Evolutionary conservation across 2,329 filamentous ascomycete species (phyloP), one percentile per base, ranked within the genome.

Genomic region (Torrubiella hemipterigena): DNA sequence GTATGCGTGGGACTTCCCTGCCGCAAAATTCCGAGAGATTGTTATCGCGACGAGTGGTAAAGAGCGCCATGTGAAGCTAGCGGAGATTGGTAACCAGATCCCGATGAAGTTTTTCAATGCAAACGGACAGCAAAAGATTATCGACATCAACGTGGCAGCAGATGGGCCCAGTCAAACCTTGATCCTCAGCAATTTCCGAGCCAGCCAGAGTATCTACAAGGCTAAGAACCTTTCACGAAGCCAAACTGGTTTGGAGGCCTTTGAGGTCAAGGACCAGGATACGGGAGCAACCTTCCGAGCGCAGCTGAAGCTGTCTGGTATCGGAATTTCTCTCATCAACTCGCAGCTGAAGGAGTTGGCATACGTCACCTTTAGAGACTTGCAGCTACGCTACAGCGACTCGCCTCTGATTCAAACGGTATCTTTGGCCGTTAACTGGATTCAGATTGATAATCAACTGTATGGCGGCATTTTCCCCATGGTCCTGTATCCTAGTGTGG

Each of bases 391-490:
- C 38, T 94, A 91, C 55, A 85, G 77, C 34, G 91, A 98, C 48
- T 96, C 91, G n/a, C 73, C 77, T 13, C 64, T 95, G 12, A 94
- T 94, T 49, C 91, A 98, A 56, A 96, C 86, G 1, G 59, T 95
- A 38, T 89, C 84, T 29, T 65, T 91, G 30, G 83, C 85, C 0
- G 80, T 96, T 51, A 96, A 98, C 55, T 98, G 93, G 93, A 91
- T 98, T 17, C 91, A 98, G 56, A 83, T 98, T 44, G 91, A 98
- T 57, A 98, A 98, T 46, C 91, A 98, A 55, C 73, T 98, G 11
- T 98, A 98, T 48, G 93, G 93, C 17, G 91, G 93, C 17, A 87
- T 98, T 44, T 98, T 98, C 67, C 91, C 91, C 0, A 93, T 98
- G 59, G 76, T 98, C 18, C 67, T 98, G 35, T 98, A 98, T 52